Evolutionary conservation across 257 asterid species (phyloP), one percentile per base, ranked within the genome.

Genomic region (Solanum megistacrolobum): DNA sequence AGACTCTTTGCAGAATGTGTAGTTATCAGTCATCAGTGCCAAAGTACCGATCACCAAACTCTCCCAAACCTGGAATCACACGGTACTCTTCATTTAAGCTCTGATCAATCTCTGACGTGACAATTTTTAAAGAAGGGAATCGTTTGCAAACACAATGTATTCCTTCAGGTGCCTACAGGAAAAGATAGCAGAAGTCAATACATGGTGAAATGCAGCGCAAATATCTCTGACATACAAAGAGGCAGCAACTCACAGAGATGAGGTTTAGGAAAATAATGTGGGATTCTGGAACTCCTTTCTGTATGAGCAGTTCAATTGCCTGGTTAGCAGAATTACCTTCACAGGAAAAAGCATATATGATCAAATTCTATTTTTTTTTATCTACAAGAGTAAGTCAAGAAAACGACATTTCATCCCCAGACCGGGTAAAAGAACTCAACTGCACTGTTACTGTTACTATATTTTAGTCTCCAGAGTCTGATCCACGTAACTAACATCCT

Each of bases 311-410:
- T 91, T 96, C 98, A 87, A 97, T 97, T 85, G 99, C 99, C 93
- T 97, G 99, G 89, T 97, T 97, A 83, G 99, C 99, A 87, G 99
- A 97, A 92, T 97, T 97, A 83, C 99, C 99, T 97, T 90, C 89
- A 89, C 65, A 62, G 60, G 89, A 29, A 58, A 14, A 69, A 18
- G 4, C 10, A 48, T 3, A 82, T 48, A 82, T 34, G 71, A 52
- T 82, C 43, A 82, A 82, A 48, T 48, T 82, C 12, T 31, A 4
- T 48, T 82, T 20, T 43, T 5, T 76, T 79, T 79, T 9, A 48
- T 82, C 69, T 82, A 48, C 85, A 82, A 10, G 4, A 27, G 85
- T 31, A 52, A 6, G n/a, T 52, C n/a, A 52, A 52, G n/a, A 52
- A 81, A 18, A 81, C 27, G 18, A 29, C 85, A 46, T 27, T 46